phyloP scores from a whole-genome alignment of 2,329 filamentous ascomycete genomes.

The Neospermospora avenae region DNA sequence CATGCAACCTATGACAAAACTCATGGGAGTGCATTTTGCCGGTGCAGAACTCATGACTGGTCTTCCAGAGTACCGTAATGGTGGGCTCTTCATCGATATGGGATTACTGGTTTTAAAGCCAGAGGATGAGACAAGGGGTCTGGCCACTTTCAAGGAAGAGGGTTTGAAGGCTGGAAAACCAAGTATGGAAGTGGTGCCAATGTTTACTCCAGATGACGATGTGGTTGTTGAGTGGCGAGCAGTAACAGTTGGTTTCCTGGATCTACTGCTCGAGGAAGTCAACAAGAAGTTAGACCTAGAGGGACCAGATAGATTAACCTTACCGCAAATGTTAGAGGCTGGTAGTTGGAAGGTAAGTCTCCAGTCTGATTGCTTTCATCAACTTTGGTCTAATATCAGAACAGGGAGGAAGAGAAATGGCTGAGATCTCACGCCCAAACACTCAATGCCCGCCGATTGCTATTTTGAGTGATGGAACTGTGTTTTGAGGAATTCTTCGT shows the following conservation, averaged over 20 bases:
- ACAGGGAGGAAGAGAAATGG: conserved; percentile 88
- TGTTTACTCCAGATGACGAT: conserved; percentile 71
- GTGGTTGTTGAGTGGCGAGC: conserved; percentile 79
- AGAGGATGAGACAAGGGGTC: conserved; percentile 65
- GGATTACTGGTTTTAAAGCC: conserved; percentile 75
- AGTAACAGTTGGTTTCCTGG: conserved; percentile 70
- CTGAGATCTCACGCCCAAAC: conserved; percentile 91
- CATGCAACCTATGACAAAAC: conserved; percentile 83
- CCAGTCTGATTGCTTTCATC: conserved; percentile 1
- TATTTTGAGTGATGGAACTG: conserved; percentile 93
- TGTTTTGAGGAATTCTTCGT: conserved; percentile 61
- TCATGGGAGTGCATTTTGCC: conserved; percentile 77
- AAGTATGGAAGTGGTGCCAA: conserved; percentile 69
- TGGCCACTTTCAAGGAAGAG: conserved; percentile 67
- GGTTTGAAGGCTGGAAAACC: conserved; percentile 68
- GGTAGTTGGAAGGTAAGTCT: conserved; percentile 90
- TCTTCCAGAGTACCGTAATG: conserved; percentile 88
- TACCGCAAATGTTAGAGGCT: conserved; percentile 90
- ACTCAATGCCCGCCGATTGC: conserved; percentile 85
- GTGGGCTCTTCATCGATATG: conserved; percentile 81
- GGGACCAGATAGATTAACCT: conserved; percentile 66
- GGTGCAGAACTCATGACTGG: conserved; percentile 81
- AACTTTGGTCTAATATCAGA: conserved; percentile 23
- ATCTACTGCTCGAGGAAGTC: conserved; percentile 67
- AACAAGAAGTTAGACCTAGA: conserved; percentile 65